Conservation (phyloP, 2,329 filamentous ascomycete genomes). For the Diaporthe amygdali region DNA sequence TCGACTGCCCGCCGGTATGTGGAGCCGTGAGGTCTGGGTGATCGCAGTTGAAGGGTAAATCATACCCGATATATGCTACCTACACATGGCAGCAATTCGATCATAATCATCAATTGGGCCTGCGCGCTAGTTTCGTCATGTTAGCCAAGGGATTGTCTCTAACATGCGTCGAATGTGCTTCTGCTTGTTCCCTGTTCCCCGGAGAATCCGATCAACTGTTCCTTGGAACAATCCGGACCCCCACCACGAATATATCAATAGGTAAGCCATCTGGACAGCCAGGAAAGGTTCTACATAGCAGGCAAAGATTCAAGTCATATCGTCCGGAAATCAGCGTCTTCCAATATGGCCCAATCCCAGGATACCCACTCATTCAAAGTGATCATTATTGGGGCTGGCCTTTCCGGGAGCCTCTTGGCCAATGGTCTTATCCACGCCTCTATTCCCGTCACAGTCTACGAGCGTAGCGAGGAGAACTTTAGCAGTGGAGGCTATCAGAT, state of each 20-base stretch:
- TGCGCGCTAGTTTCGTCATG: not conserved
- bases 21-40: not conserved
- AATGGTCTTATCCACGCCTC: not conserved
- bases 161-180: too few species aligned
- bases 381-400: not conserved
- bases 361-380: not conserved
- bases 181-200: not conserved
- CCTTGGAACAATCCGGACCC: not conserved
- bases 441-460: not conserved
- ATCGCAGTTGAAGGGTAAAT: too few species aligned
- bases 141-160: too few species aligned
- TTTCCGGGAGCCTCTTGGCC: not conserved
- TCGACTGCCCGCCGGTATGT: slow-evolving; percentile 1
- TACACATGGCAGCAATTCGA: not conserved
- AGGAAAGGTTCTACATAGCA: too few species aligned
- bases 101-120: not conserved
- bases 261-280: not conserved
- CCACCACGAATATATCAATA: not conserved
- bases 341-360: not conserved
- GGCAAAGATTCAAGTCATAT: not conserved
- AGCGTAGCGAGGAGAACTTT: not conserved
- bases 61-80: too few species aligned
- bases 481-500: not conserved
- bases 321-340: too few species aligned
- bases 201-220: too few species aligned